Percentiles rank a stretch among this genome's conserved stretches.
Conservation (phyloP, 352 stramenopile species). For the Phytopythium ostracodes region DNA sequence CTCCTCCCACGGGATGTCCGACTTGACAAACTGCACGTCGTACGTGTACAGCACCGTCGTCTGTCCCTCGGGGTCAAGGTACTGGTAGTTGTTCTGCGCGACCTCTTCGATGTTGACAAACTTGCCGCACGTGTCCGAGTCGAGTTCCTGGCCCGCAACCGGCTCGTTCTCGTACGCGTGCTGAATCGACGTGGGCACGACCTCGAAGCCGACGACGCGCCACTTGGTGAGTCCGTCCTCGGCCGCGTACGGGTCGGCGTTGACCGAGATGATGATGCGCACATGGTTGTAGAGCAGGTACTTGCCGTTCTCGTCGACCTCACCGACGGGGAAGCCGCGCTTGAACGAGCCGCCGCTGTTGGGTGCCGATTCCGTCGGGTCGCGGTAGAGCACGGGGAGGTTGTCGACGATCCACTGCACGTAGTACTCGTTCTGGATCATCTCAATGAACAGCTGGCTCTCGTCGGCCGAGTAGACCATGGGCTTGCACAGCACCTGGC, state of each 20-base stretch:
- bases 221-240: constrained; percentile 59
- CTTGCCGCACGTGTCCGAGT: constrained; percentile 83
- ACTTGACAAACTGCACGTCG: constrained; percentile 96
- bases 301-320: constrained; percentile 86
- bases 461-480: constrained; percentile 82
- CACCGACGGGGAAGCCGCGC: constrained; percentile 92
- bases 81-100: constrained; percentile 81
- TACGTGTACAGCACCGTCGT: constrained; percentile 98
- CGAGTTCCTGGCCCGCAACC: constrained; percentile 72
- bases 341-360: constrained; percentile 66
- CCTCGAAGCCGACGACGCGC: constrained; percentile 95
- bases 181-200: constrained; percentile 93
- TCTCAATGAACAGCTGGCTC: constrained; percentile 80
- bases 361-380: constrained; percentile 63
- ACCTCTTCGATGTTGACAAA: constrained; percentile 86
- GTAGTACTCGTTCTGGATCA: constrained; percentile 95
- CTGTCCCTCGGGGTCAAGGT: constrained; percentile 57
- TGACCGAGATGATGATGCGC: constrained; percentile 92
- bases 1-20: constrained; percentile 94
- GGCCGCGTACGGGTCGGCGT: constrained; percentile 76
- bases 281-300: constrained; percentile 99
- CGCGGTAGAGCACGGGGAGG: constrained; percentile 85
- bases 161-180: constrained; percentile 89
- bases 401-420: constrained; percentile 95
- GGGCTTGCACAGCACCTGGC: constrained; percentile 88